These are phyloP conservation scores for Solanum neorickii DNA, from an alignment of 257 asterid species.

Conservation along the genomic window DNA sequence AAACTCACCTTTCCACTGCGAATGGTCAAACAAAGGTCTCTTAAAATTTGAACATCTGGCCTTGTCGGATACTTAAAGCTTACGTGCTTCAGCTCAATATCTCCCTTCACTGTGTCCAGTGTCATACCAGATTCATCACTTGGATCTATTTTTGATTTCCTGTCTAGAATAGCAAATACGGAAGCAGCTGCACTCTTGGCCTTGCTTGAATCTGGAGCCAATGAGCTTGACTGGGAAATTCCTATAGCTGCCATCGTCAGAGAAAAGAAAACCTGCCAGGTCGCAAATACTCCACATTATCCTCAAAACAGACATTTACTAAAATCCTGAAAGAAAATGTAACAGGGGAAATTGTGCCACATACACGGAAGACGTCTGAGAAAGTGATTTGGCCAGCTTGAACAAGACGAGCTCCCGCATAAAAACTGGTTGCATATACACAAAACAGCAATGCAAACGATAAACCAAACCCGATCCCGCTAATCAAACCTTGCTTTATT, in stretches of 20 bases:
- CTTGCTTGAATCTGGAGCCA: slow-evolving; percentile 80
- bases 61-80: slow-evolving; percentile 79
- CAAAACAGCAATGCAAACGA: slow-evolving; percentile 47
- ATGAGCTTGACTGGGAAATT: slow-evolving; percentile 76
- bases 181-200: slow-evolving; percentile 79
- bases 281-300: neutral
- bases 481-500: neutral
- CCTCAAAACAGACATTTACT: neutral
- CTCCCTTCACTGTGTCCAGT: slow-evolving; percentile 60
- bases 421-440: slow-evolving; percentile 75
- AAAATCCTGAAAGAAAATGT: neutral
- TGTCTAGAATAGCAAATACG: slow-evolving; percentile 56
- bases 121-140: slow-evolving; percentile 70
- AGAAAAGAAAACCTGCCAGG: slow-evolving; percentile 77
- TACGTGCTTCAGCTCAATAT: slow-evolving; percentile 55
- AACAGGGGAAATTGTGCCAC: neutral
- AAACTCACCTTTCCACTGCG: slow-evolving; percentile 62
- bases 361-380: slow-evolving; percentile 61
- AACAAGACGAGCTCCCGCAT: slow-evolving; percentile 82
- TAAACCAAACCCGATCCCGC: slow-evolving; percentile 56
- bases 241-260: slow-evolving; percentile 76
- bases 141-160: slow-evolving; percentile 64
- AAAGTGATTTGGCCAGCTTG: slow-evolving; percentile 62
- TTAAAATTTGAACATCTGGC: slow-evolving; percentile 60
- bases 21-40: slow-evolving; percentile 54